Evolutionary conservation across 352 stramenopile genomes (phyloP).

Genomic region (Pythium myriotylum): DNA sequence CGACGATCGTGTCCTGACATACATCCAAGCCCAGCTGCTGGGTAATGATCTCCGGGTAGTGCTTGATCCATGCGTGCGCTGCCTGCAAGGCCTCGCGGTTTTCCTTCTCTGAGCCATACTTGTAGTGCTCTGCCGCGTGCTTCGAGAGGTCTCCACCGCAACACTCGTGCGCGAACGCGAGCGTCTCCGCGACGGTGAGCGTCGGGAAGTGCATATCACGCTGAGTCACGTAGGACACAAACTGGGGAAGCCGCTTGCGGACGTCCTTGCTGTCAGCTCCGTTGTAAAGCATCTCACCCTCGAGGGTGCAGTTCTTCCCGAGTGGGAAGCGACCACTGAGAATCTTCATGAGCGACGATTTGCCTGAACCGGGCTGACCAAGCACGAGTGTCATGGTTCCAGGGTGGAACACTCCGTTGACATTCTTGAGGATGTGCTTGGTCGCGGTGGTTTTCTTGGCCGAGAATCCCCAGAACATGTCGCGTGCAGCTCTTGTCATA

Average conservation of each 20-base stretch:
- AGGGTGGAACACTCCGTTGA: constrained; percentile 30
- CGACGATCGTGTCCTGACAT: constrained; percentile 7
- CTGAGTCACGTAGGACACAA: constrained; percentile 19
- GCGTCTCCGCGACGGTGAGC: constrained; percentile 21
- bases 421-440: constrained; percentile 29
- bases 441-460: constrained; percentile 5
- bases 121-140: neutral
- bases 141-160: constrained; percentile 22
- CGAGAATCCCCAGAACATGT: constrained; percentile 5
- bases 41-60: constrained; percentile 36
- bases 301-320: constrained; percentile 12
- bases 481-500: constrained; percentile 17
- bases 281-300: constrained; percentile 22
- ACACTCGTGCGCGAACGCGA: constrained; percentile 34
- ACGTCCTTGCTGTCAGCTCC: neutral
- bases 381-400: constrained; percentile 20
- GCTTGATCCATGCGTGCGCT: constrained; percentile 6
- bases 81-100: constrained; percentile 22
- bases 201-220: constrained; percentile 24
- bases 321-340: no score
- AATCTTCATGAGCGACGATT: no score
- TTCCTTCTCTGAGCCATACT: constrained; percentile 11
- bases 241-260: constrained; percentile 19
- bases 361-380: neutral
- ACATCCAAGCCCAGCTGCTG: constrained; percentile 30